Evolutionary conservation across 176 grass and related monocot species (phyloP).

Genomic region (Thalia dealbata): DNA sequence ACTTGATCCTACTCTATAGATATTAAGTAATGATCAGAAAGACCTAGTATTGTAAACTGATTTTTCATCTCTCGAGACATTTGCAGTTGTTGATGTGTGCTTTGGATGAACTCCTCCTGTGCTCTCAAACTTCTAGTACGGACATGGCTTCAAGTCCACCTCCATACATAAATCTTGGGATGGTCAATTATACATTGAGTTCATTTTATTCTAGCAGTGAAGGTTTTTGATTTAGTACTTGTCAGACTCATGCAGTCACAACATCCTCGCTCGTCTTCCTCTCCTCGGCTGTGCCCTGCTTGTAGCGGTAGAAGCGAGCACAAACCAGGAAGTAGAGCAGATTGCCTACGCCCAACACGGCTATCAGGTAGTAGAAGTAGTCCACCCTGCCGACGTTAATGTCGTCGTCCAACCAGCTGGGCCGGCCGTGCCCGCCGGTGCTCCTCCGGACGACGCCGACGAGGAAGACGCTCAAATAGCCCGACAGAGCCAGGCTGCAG

Average conservation of each 20-base stretch:
- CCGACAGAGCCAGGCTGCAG: slow-evolving; percentile 30
- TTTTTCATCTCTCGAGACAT: too few species aligned
- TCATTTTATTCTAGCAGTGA: too few species aligned
- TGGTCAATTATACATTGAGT: too few species aligned
- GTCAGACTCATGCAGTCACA: neutral
- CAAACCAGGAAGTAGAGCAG: neutral
- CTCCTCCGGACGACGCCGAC: slow-evolving; percentile 8
- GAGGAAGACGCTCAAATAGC: slow-evolving; percentile 13
- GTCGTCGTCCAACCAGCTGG: slow-evolving; percentile 32
- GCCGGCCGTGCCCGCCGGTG: slow-evolving; percentile 31
- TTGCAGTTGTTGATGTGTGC: too few species aligned
- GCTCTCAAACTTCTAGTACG: too few species aligned
- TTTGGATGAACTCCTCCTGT: too few species aligned
- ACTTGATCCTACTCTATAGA: too few species aligned
- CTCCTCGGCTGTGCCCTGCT: neutral
- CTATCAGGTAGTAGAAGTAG: slow-evolving; percentile 20
- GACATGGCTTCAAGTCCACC: too few species aligned
- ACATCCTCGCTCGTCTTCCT: neutral
- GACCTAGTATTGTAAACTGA: too few species aligned
- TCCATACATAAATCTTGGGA: too few species aligned
- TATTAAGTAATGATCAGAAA: too few species aligned
- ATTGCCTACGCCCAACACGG: neutral
- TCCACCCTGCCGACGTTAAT: slow-evolving; percentile 56
- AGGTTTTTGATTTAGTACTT: too few species aligned
- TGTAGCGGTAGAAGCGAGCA: neutral